Evolutionary conservation across 2,329 filamentous ascomycete genomes (phyloP), one percentile per base, ranked within the genome.

Genomic region (Teratosphaeria pseudoeucalypti): DNA sequence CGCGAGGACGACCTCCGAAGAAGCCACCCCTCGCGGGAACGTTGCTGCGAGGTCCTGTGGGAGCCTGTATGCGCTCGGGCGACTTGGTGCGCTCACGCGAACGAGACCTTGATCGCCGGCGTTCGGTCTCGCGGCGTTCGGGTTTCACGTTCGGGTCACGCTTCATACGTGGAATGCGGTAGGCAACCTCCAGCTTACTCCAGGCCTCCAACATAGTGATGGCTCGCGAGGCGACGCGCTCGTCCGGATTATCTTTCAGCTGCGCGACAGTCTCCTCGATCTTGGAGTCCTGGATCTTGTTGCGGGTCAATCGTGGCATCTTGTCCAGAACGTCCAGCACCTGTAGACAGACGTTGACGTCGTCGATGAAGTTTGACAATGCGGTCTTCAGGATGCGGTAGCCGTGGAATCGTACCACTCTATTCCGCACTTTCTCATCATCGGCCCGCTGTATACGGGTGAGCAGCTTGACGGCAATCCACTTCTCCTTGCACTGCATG

Each of bases 401-500:
- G 57, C 92, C 94, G 77, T 97, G 94, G 87, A 97, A 95, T 68
- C 90, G 89, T 70, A 96, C 89, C 47, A 97, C 91, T 57, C 88
- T 85, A 73, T 94, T 89, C 62, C 89, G 85, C 59, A 96, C 90
- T 63, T 85, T 85, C 70, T 96, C 90, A 66, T 96, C 91, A 55
- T 92, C 84, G 71, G 88, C 92, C 49, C 84, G 82, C 74, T 96
- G 90, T 63, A 99, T 91, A 57, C 94, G 92, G 66, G 86, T 83
- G 61, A 99, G 83, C 59, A 99, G 79, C 76, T 97, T 97, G 75
- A 96, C 91, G 2, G 90, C 91, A 74, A 99, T 96, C 94, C 94
- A 99, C 75, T 96, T 96, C 80, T 99, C 94, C 75, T 96, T 95
- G 81, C 90, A 96, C 74, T 96, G 92, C 85, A 96, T 92, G 61